Conservation (phyloP, 129 eudicot genomes). For the Centaurea solstitialis region DNA sequence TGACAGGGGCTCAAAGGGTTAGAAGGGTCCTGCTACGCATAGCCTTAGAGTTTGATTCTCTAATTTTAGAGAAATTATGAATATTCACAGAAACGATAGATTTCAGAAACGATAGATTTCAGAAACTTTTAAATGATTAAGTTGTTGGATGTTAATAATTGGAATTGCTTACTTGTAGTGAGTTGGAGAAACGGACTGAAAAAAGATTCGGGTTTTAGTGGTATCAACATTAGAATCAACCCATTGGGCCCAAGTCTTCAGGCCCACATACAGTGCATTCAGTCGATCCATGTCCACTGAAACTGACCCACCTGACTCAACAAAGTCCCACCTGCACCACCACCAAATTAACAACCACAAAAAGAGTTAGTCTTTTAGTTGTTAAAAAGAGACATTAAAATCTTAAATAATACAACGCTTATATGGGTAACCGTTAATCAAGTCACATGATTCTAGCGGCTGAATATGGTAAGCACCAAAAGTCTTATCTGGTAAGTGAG, state of each 20-base stretch:
- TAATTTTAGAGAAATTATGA: too few relatives aligned
- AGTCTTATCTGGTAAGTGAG: too few relatives aligned
- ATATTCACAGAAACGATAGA: too few relatives aligned
- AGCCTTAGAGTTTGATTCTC: too few relatives aligned
- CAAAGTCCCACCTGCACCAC: constrained; percentile 81
- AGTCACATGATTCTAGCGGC: too few relatives aligned
- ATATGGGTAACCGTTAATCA: too few relatives aligned
- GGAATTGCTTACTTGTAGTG: constrained; percentile 70
- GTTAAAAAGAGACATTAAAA: background rate
- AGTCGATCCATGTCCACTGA: constrained; percentile 82
- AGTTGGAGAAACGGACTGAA: constrained; percentile 87
- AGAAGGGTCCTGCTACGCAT: too few relatives aligned
- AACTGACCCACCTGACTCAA: constrained; percentile 62
- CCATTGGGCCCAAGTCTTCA: constrained; percentile 95
- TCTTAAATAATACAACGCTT: background rate
- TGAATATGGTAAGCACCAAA: too few relatives aligned
- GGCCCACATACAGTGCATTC: constrained; percentile 65
- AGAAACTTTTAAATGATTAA: too few relatives aligned
- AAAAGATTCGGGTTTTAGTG: constrained; percentile 58
- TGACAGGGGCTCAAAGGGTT: too few relatives aligned
- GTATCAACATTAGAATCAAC: constrained; percentile 58
- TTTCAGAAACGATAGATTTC: too few relatives aligned
- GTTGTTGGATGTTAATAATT: background rate
- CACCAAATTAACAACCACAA: background rate
- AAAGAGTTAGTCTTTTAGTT: background rate